These are phyloP conservation scores for Tulasnella sp. DNA, from an alignment of 768 basidiomycete species.

Conservation along the genomic window DNA sequence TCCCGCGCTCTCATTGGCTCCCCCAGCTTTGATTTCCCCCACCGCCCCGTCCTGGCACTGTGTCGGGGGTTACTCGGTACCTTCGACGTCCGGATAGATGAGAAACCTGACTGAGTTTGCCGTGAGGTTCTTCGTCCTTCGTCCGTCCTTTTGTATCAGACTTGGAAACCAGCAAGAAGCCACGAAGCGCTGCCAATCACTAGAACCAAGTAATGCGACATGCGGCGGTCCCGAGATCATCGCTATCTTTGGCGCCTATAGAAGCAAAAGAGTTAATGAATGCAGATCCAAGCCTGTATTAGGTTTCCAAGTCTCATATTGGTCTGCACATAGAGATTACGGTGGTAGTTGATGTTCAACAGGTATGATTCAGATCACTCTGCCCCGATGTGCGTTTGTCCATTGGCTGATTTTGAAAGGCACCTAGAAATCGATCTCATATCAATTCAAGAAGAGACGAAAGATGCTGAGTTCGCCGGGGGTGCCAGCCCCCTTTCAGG, in stretches of 20 bases:
- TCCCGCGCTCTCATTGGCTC: constrained; percentile 2
- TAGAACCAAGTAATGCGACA: background rate
- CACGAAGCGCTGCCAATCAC: background rate
- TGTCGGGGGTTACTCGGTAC: background rate
- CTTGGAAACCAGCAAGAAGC: background rate
- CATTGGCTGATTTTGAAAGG: background rate
- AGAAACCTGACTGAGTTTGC: background rate
- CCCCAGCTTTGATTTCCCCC: background rate
- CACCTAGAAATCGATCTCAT: background rate
- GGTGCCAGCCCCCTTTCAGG: background rate
- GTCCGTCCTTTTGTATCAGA: background rate
- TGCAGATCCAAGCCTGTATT: background rate
- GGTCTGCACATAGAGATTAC: no score
- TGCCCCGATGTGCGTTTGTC: background rate
- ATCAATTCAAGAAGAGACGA: background rate
- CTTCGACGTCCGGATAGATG: background rate
- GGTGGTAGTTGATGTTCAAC: no score
- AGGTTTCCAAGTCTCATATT: background rate
- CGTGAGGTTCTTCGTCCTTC: background rate
- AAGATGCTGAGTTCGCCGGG: background rate
- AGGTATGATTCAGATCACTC: background rate
- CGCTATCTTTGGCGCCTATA: background rate
- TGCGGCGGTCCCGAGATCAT: background rate
- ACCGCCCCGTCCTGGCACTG: background rate
- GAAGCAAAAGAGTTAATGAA: background rate